Evolutionary conservation across 257 asterid genomes (phyloP).

Genomic region (Mitragyna speciosa): DNA sequence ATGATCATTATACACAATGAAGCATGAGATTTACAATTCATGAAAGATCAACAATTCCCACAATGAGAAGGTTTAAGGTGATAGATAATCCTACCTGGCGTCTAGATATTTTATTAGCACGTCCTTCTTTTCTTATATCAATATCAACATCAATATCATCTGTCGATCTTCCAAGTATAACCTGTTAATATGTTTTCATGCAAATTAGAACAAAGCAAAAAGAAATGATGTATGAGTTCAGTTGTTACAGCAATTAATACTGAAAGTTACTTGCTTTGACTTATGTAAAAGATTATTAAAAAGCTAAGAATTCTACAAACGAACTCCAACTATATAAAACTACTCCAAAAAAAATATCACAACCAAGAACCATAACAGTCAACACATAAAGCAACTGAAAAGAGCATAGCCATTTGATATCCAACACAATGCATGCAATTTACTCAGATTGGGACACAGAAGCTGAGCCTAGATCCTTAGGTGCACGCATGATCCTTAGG

Average conservation of each 20-base stretch:
- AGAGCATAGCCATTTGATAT: conserved; percentile 2
- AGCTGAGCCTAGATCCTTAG: background rate
- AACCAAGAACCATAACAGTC: background rate
- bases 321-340: background rate
- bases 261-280: background rate
- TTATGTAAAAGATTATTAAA: background rate
- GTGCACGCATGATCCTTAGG: background rate
- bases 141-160: conserved; percentile 84
- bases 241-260: background rate
- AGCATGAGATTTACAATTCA: background rate
- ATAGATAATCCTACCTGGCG: conserved; percentile 63
- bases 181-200: conserved; percentile 42
- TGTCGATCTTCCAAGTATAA: conserved; percentile 92
- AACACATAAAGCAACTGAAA: background rate
- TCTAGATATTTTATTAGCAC: conserved; percentile 92
- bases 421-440: background rate
- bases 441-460: background rate
- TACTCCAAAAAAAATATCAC: background rate
- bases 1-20: background rate
- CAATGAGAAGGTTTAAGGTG: background rate
- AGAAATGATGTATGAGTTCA: background rate
- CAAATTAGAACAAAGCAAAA: conserved; percentile 12
- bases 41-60: background rate
- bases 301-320: background rate
- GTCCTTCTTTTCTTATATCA: conserved; percentile 90